Evolutionary conservation across 106 monocot species (phyloP).

Genomic region (Allium cepa): DNA sequence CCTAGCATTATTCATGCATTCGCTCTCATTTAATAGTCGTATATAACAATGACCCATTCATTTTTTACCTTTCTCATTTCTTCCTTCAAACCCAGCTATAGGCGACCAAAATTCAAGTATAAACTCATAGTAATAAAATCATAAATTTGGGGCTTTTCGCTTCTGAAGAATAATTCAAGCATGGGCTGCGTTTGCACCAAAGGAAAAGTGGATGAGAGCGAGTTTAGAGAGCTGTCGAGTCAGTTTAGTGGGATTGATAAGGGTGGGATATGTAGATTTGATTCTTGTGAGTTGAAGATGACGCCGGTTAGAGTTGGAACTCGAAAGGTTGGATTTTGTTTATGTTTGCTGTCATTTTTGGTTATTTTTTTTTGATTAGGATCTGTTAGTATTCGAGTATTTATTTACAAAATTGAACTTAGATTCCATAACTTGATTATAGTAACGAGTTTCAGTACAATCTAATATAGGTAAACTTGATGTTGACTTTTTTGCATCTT

Average conservation of each 20-base stretch:
- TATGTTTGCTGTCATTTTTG: not conserved
- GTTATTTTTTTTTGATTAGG: not conserved
- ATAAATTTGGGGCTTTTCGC: not conserved
- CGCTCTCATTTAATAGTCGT: not conserved
- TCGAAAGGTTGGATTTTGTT: constrained; percentile 15
- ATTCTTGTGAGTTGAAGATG: constrained; percentile 37
- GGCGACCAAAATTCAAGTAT: not conserved
- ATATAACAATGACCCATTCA: not conserved
- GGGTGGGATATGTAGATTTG: constrained; percentile 6
- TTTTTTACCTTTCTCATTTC: not conserved
- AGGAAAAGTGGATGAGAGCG: constrained; percentile 6
- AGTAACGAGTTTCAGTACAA: not conserved
- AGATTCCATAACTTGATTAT: not conserved
- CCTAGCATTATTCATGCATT: not conserved
- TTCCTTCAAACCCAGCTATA: not conserved
- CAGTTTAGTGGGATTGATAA: not conserved
- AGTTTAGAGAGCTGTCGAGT: not conserved
- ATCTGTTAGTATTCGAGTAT: not conserved
- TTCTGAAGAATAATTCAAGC: not conserved
- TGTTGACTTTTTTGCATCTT: not conserved
- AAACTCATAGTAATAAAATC: not conserved
- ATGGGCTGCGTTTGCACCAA: constrained; percentile 54
- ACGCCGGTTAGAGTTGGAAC: constrained; percentile 10
- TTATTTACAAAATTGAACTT: not conserved
- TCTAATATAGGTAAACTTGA: not conserved